Base-by-base conservation (phyloP, 192 early-diverging fungal genomes). In the Podila epigama region DNA sequence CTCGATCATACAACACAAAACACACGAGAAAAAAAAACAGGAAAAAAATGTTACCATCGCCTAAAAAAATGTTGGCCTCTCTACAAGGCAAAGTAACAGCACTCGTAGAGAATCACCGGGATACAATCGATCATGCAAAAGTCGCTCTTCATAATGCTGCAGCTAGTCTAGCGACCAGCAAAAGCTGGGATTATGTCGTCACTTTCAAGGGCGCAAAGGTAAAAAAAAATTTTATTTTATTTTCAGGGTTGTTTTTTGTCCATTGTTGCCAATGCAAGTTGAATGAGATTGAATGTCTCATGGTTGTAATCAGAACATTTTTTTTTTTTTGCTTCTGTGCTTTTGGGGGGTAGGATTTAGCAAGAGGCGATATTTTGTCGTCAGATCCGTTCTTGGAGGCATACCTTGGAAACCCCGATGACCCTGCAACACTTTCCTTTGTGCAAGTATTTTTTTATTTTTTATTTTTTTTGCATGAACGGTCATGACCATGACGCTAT, bases 351-450 rank as follows among this genome's bases (percentile, higher is more conserved):
- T 22, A 77, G 73, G 59, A 68, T 44, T 33, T 77, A 9, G 63
- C 73, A 32, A 42, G 67, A 3, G 73, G 73, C 9, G 73, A 77
- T 55, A 54, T 77, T 20, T 22, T 77, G 20, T 50, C 66, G 0
- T 68, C 66, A 3, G 73, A 77, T 34, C 73, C 73, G 2, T 77
- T 22, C 20, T 66, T 77, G 4, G 73, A 68, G 50, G 73, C 66
- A 9, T 64, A 68, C 42, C 60, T 77, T 18, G 73, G 65, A 11
- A 2, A 42, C 10, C 44, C 73, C 2, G 55, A 63, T 9, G 73
- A 75, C 41, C 58, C 60, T 13, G 18, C 33, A 10, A 57, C 53
- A 0, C 40, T 77, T 15, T 0, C 66, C n/a, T 77, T 63, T 33
- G 35, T 77, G 73, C 68, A 68, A 64, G 56, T 34, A 11, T 12